These are phyloP conservation scores for Lactifluus volemus DNA, from an alignment of 768 basidiomycete species.

Conservation along the genomic window DNA sequence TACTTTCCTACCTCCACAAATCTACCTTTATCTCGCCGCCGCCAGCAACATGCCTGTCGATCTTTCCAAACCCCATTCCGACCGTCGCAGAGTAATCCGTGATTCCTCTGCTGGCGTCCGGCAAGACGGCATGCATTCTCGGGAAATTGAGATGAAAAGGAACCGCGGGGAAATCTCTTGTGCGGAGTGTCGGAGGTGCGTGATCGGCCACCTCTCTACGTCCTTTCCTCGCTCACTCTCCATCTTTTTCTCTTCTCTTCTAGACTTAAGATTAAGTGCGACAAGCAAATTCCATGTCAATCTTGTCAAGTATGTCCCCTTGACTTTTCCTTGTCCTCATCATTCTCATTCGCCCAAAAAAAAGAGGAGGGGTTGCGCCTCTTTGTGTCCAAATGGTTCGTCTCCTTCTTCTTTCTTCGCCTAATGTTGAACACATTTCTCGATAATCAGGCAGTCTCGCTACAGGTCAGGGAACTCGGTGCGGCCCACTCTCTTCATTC, in stretches of 20 bases:
- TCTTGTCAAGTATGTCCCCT: conserved; percentile 50
- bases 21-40: background rate
- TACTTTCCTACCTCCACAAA: background rate
- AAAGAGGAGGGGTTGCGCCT: conserved; percentile 58
- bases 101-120: conserved; percentile 43
- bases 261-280: conserved; percentile 73
- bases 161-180: conserved; percentile 69
- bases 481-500: conserved; percentile 1
- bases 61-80: conserved; percentile 36
- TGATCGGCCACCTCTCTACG: conserved; percentile 25
- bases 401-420: conserved; percentile 15
- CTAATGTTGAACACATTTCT: background rate
- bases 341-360: background rate
- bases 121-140: conserved; percentile 44
- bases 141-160: conserved; percentile 68
- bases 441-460: conserved; percentile 49
- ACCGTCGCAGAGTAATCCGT: conserved; percentile 37
- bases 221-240: background rate
- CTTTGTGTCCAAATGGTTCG: conserved; percentile 64
- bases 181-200: conserved; percentile 72
- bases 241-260: background rate
- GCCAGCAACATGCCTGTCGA: conserved; percentile 44
- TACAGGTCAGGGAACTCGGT: conserved; percentile 74
- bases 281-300: conserved; percentile 74
- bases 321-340: background rate